Evolutionary conservation across 2,329 filamentous ascomycete genomes (phyloP), one percentile per base, ranked within the genome.

Genomic region (Epichloe gansuensis): DNA sequence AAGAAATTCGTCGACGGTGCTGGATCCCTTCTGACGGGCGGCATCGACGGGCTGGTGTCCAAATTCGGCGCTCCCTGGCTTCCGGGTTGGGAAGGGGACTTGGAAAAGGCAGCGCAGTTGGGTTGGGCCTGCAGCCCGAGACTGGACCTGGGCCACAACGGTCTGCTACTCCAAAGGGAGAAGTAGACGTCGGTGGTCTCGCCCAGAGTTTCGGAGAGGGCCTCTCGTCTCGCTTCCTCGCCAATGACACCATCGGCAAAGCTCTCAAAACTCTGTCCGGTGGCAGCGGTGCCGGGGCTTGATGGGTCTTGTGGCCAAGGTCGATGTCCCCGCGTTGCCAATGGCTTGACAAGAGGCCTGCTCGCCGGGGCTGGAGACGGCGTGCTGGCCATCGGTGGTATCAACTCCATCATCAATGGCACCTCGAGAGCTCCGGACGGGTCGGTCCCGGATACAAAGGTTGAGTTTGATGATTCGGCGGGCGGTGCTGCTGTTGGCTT

Each of bases 341-440:
- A 65, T 51, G 68, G 67, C 9, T 61, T 69, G 21, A 66, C 65
- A 0, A 58, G 67, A 34, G 68, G 68, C 0, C 56, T 71, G 2
- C 38, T 71, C 0, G 61, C 65, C 28, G 68, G 68, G n/a, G 64
- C 62, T 0, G 62, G 62, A 3, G 65, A 67, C 34, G 63, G 63
- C 4, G 59, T 70, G 17, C 56, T 63, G 47, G 59, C 58, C 17
- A 60, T 67, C 49, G 65, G 66, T 8, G 66, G 66, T 17, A 52
- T 68, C 23, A 54, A 64, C 44, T 61, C 65, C 7, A 28, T 68
- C 15, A 56, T 68, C 48, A 60, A 61, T 34, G 65, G 64, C 37
- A 65, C 56, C 3, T 54, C 64, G 3, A 59, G 48, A 12, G 52
- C 56, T 39, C 61, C 61, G 0, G 35, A 50, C 1, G 53, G 15